These are phyloP conservation scores for Periconia macrospinosa DNA, from an alignment of 2,329 filamentous ascomycete species.

Conservation along the genomic window DNA sequence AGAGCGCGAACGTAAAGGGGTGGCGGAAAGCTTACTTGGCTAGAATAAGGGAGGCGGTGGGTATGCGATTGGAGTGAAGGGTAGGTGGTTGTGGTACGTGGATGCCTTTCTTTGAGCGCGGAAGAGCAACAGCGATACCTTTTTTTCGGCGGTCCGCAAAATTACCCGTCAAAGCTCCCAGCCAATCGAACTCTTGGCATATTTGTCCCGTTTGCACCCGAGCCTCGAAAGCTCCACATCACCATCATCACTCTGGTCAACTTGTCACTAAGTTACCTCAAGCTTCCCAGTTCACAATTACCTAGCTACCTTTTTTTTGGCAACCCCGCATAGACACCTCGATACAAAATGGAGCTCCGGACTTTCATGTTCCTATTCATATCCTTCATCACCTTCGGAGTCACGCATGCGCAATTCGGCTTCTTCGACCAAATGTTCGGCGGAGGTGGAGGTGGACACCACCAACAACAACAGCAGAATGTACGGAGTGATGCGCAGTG, in stretches of 20 bases:
- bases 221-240: slow-evolving; percentile 22
- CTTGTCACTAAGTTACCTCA: slow-evolving; percentile 4
- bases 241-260: slow-evolving; percentile 15
- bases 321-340: no score
- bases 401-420: slow-evolving; percentile 79
- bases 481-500: slow-evolving; percentile 80
- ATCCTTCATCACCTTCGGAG: slow-evolving; percentile 58
- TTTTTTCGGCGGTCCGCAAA: slow-evolving; percentile 3
- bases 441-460: slow-evolving; percentile 60
- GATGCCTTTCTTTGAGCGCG: neutral
- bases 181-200: slow-evolving; percentile 14
- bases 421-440: slow-evolving; percentile 99
- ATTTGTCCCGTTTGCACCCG: slow-evolving; percentile 17
- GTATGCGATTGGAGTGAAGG: no score
- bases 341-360: slow-evolving; percentile 34
- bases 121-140: neutral
- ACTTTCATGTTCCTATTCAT: slow-evolving; percentile 35
- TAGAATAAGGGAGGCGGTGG: no score
- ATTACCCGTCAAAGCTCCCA: neutral
- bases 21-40: no score
- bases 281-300: neutral
- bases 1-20: no score
- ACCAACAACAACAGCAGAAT: slow-evolving; percentile 70
- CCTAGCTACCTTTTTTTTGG: no score
- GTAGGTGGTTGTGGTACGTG: neutral